Conservation (phyloP, 441 rosid genomes). For the Macaranga tanarius region DNA sequence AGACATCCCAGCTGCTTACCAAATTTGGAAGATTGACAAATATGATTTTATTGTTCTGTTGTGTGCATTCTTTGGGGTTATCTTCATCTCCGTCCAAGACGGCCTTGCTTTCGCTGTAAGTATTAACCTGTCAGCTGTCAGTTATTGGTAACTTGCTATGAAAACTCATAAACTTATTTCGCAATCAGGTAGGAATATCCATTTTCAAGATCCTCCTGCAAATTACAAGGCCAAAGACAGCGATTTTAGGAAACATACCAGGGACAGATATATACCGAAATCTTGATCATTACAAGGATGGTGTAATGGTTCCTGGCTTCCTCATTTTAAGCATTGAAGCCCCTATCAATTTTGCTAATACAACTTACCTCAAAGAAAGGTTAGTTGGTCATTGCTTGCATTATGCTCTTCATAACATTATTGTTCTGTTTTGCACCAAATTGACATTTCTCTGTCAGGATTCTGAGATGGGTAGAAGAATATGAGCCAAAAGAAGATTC, state of each 20-base stretch:
- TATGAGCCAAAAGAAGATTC: slow-evolving; percentile 50
- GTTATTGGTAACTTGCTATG: not conserved
- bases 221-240: slow-evolving; percentile 75
- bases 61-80: slow-evolving; percentile 77
- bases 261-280: slow-evolving; percentile 72
- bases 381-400: slow-evolving; percentile 12
- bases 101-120: slow-evolving; percentile 90
- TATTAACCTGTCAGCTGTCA: slow-evolving; percentile 10
- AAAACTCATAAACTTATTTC: not conserved
- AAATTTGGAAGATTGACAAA: slow-evolving; percentile 80
- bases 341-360: slow-evolving; percentile 82
- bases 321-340: slow-evolving; percentile 79
- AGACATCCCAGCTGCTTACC: slow-evolving; percentile 70
- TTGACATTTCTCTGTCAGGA: slow-evolving; percentile 37
- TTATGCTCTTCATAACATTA: not conserved
- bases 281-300: slow-evolving; percentile 75
- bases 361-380: slow-evolving; percentile 88
- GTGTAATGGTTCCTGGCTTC: slow-evolving; percentile 67
- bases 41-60: slow-evolving; percentile 75
- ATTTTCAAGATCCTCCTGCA: slow-evolving; percentile 79
- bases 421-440: not conserved
- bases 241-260: slow-evolving; percentile 69
- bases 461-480: slow-evolving; percentile 83
- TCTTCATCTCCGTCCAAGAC: slow-evolving; percentile 71
- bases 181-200: slow-evolving; percentile 67